A percentile compares a stretch with the other conserved stretches of the same genome.
Conservation (phyloP, 768 basidiomycete species). For the Xerocomellus intermedius region DNA sequence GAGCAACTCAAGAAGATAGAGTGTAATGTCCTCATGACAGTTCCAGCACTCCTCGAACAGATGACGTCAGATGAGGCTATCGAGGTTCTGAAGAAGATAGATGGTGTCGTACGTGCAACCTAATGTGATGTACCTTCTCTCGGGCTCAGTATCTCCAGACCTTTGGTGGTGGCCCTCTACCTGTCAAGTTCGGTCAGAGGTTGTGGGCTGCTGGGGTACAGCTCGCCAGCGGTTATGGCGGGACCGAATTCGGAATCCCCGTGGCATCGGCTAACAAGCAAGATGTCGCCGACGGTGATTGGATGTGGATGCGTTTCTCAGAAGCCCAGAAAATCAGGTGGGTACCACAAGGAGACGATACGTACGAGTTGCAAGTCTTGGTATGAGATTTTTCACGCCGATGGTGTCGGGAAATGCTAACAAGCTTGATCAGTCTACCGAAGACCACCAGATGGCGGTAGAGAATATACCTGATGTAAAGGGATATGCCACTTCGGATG, state of each 20-base stretch:
- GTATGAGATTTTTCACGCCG: constrained; percentile 17
- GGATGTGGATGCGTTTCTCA: constrained; percentile 36
- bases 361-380: constrained; percentile 39
- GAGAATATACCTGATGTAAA: constrained; percentile 39
- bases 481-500: constrained; percentile 44
- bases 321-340: constrained; percentile 26
- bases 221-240: constrained; percentile 36
- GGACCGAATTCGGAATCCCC: constrained; percentile 30
- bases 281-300: constrained; percentile 24
- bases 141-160: constrained; percentile 20
- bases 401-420: background rate
- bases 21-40: constrained; percentile 33
- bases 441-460: constrained; percentile 8
- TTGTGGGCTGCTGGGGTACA: constrained; percentile 34
- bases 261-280: background rate
- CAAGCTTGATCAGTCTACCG: background rate
- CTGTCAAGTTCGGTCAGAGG: constrained; percentile 34
- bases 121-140: no score
- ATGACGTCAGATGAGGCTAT: constrained; percentile 32
- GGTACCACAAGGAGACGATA: constrained; percentile 32
- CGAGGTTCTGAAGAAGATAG: constrained; percentile 24
- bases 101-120: constrained; percentile 29
- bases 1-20: constrained; percentile 31
- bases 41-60: constrained; percentile 40
- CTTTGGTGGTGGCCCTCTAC: constrained; percentile 40